These are phyloP conservation scores for Hypoxylon sp. DNA, from an alignment of 2,329 filamentous ascomycete genomes.

Conservation along the genomic window DNA sequence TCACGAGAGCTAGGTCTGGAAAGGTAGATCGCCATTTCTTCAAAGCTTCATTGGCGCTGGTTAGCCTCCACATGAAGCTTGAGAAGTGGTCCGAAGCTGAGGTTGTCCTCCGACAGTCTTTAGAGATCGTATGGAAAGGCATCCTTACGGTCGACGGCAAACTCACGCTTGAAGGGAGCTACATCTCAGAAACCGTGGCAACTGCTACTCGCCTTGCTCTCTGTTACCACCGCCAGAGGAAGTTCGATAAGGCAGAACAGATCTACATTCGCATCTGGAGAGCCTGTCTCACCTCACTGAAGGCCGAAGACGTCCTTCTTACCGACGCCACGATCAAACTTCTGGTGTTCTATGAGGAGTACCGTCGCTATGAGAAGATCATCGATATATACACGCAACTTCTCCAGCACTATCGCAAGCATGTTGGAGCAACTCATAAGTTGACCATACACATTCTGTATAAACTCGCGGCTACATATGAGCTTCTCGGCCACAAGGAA, in stretches of 20 bases:
- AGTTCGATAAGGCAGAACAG: slow-evolving; percentile 58
- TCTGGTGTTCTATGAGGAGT: slow-evolving; percentile 55
- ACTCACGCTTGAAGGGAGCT: slow-evolving; percentile 54
- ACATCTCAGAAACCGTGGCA: slow-evolving; percentile 53
- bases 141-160: slow-evolving; percentile 53
- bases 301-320: slow-evolving; percentile 53
- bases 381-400: slow-evolving; percentile 56
- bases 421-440: slow-evolving; percentile 50
- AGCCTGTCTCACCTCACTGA: slow-evolving; percentile 54
- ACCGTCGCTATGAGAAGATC: slow-evolving; percentile 58
- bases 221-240: slow-evolving; percentile 56
- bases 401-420: slow-evolving; percentile 55
- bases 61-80: slow-evolving; percentile 53
- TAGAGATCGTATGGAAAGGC: slow-evolving; percentile 59
- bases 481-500: slow-evolving; percentile 54
- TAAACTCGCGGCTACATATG: slow-evolving; percentile 48
- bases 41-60: slow-evolving; percentile 55
- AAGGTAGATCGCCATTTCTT: slow-evolving; percentile 56
- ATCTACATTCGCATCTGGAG: slow-evolving; percentile 58
- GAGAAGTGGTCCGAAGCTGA: slow-evolving; percentile 57
- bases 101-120: slow-evolving; percentile 54
- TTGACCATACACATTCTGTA: slow-evolving; percentile 57
- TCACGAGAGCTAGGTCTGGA: slow-evolving; percentile 55
- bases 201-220: slow-evolving; percentile 55
- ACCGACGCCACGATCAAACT: slow-evolving; percentile 51